These are phyloP conservation scores for Alternaria panax DNA, from an alignment of 2,329 filamentous ascomycete genomes.

Conservation along the genomic window DNA sequence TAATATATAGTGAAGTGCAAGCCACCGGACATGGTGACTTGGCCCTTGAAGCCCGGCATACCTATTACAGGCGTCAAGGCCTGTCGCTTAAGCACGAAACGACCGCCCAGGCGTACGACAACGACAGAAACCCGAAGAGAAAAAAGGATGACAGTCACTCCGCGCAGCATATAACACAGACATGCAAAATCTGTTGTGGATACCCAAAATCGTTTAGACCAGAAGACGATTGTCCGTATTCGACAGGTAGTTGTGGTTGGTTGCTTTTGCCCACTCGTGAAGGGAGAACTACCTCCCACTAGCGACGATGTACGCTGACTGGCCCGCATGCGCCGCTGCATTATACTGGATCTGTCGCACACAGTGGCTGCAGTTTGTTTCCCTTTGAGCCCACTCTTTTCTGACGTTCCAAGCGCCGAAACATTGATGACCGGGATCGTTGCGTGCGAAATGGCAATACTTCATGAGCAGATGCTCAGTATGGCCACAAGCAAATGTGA, in stretches of 20 bases:
- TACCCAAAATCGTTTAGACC: not conserved
- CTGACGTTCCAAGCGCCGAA: conserved; percentile 70
- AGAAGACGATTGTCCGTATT: not conserved
- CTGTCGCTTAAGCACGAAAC: not conserved
- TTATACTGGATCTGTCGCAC: not conserved
- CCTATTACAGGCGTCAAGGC: not conserved
- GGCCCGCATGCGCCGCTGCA: not conserved
- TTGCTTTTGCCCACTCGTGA: not conserved
- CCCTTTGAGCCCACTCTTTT: conserved; percentile 63
- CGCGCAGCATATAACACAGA: not conserved
- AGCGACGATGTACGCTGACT: not conserved
- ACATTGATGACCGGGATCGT: conserved; percentile 74
- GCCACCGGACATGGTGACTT: not conserved
- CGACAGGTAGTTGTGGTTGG: not conserved
- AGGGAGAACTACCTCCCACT: not conserved
- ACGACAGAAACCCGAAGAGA: not conserved
- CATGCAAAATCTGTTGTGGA: no score
- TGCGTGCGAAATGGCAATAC: conserved; percentile 78
- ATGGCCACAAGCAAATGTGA: conserved; percentile 71
- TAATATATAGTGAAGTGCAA: not conserved
- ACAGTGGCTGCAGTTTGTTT: conserved; percentile 13
- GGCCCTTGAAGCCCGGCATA: not conserved
- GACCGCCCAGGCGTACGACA: not conserved
- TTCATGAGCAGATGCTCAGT: conserved; percentile 66
- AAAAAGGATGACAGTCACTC: not conserved